Base-by-base conservation (phyloP, 139 green algal species). In the Nannochloris sp. region DNA sequence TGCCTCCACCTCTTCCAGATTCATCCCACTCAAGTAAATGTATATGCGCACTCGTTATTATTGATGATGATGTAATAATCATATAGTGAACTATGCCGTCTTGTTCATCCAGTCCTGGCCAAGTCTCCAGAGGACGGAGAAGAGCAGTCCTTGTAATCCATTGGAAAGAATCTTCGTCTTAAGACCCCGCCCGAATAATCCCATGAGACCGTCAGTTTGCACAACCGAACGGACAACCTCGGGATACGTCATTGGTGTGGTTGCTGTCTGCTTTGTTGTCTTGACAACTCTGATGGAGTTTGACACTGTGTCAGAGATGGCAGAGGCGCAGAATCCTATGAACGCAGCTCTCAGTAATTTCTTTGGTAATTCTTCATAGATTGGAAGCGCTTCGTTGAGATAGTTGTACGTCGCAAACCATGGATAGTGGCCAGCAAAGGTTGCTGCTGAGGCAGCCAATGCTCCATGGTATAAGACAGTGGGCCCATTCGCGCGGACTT, bases 1-100 rank as follows among this genome's bases (percentile, higher is more conserved):
- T 69, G 84, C 90, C 53, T 94, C 87, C 60, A 82, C 91, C 84
- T 92, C 84, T 20, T 97, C 91, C 2, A 86, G 92, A 61, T 99
- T 99, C 84, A 98, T 99, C 71, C 93, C 93, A 43, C 85, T 98
- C 46, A 98, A 97, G 88, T 97, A 51, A 77, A 23, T 29, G 50
- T 40, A 40, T 62, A 20, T 36, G 56, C 17, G 56, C 33, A 46
- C 17, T 20, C 17, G 16, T 62, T 25, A 20, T 23, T 23, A 68
- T 71, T 70, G 40, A 71, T 28, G 40, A 56, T 71, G 61, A 49
- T 29, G 66, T 28, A 55, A 28, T 55, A 55, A 23, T 28, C 17
- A 55, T 55, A 55, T 55, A 55, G n/a, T 55, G n/a, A 55, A 55
- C 48, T 76, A 65, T 45, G 75, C 53, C 10, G 33, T 40, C 62